Evolutionary conservation across 2,329 filamentous ascomycete species (phyloP).

Genomic region (Ophiostoma triangulosporum): DNA sequence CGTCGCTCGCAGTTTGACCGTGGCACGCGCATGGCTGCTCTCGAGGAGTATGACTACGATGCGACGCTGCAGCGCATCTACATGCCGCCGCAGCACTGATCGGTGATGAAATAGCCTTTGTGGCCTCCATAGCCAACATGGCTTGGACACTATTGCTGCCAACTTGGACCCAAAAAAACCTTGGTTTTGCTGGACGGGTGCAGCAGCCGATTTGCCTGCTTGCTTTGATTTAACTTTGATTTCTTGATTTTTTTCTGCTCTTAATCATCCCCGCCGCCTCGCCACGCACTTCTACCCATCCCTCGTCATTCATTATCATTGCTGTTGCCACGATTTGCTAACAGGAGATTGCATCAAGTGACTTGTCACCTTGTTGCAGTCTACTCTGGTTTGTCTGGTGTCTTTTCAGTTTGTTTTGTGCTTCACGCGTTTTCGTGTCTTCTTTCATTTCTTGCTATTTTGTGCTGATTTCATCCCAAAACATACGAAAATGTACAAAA

Average conservation of each 20-base stretch:
- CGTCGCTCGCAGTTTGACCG: constrained; percentile 70
- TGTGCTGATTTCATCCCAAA: neutral
- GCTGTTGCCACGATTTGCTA: neutral
- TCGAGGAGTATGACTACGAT: constrained; percentile 48
- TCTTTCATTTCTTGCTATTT: neutral
- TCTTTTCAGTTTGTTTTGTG: neutral
- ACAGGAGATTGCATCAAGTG: neutral
- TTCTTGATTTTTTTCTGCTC: neutral
- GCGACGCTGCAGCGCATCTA: constrained; percentile 23
- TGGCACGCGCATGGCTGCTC: constrained; percentile 58
- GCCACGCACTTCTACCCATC: neutral
- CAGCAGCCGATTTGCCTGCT: constrained; percentile 2
- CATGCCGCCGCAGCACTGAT: constrained; percentile 13
- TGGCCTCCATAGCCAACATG: neutral
- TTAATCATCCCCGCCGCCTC: neutral
- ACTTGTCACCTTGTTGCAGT: neutral
- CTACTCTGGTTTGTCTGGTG: neutral
- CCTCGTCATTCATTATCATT: neutral
- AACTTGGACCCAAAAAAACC: neutral
- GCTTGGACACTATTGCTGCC: constrained; percentile 1
- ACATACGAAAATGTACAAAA: neutral
- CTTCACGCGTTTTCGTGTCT: neutral
- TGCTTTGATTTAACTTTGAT: neutral
- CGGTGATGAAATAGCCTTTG: no score
- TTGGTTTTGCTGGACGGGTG: neutral